Evolutionary conservation across 1,139 yeast species (phyloP), one percentile per base, ranked within the genome.

Genomic region (Candida dubliniensis): DNA sequence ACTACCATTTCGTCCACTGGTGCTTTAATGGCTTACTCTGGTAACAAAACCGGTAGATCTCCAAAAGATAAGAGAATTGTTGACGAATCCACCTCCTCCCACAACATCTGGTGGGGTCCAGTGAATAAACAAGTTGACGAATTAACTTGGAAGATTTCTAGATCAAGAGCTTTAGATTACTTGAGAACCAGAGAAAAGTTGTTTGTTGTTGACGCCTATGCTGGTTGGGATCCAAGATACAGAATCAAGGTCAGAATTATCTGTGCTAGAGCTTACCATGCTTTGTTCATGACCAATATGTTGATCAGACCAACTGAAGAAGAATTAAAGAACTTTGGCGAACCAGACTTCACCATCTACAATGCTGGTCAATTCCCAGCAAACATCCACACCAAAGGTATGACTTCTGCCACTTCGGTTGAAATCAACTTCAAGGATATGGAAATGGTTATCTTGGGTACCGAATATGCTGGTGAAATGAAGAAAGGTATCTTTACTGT

Each of bases 361-460:
- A 93, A 93, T 65, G 98, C 97, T 47, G 99, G 99, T 62, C 96
- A 90, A 66, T 93, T 93, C 88, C 98, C 98, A 44, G 99, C 99
- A 45, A 93, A 93, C 71, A 84, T 89, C 50, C 90, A 83, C 78
- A 93, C 99, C 51, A 84, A 88, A 65, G 98, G 98, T 66, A 93
- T 93, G 99, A 87, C 98, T 47, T 91, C 98, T 38, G 74, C 93
- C 52, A 91, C 98, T 43, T 88, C 97, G 43, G 96, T 93, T 54
- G 97, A 90, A 71, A 90, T 93, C 63, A 93, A 93, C 74, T 93
- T 93, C 78, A 87, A 90, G 74, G 93, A 83, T 58, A 90, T 91
- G 97, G 99, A 93, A 74, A 93, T 93, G 99, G 91, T 93, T 56
- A 93, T 93, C 62, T 79, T 93, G 59, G 99, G 99, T 73, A 91